phyloP scores from a whole-genome alignment of 768 basidiomycete genomes.

The Macrolepiota fuliginosa region DNA sequence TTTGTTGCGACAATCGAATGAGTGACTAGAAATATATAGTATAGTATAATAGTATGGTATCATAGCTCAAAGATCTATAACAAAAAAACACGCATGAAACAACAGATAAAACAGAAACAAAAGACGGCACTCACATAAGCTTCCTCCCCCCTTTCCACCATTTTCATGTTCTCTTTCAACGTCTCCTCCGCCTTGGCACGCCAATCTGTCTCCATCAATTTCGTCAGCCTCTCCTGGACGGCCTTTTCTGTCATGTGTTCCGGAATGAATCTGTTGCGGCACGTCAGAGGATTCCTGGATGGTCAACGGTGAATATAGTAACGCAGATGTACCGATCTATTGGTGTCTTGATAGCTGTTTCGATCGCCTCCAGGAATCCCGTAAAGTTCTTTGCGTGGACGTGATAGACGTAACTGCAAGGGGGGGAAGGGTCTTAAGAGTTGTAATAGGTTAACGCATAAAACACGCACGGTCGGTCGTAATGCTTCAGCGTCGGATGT shows the following conservation, averaged over 20 bases:
- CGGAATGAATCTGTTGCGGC: constrained; percentile 23
- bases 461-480: constrained; percentile 26
- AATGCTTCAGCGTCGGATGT: constrained; percentile 24
- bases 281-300: not conserved
- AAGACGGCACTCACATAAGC: constrained; percentile 13
- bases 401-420: constrained; percentile 29
- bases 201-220: constrained; percentile 31
- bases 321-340: constrained; percentile 24
- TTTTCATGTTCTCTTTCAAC: constrained; percentile 16
- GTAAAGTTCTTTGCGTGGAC: constrained; percentile 25
- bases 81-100: not conserved
- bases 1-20: not conserved
- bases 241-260: constrained; percentile 27
- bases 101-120: too few species aligned
- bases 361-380: constrained; percentile 26
- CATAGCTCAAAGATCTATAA: constrained; percentile 12
- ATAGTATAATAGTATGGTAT: not conserved
- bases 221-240: constrained; percentile 22
- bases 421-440: not conserved
- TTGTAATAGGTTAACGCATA: not conserved
- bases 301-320: not conserved
- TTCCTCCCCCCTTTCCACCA: constrained; percentile 14
- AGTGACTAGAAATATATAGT: not conserved
- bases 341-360: constrained; percentile 23
- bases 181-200: constrained; percentile 20